Conservation (phyloP, 106 monocot genomes). For the Dendrobium catenatum region DNA sequence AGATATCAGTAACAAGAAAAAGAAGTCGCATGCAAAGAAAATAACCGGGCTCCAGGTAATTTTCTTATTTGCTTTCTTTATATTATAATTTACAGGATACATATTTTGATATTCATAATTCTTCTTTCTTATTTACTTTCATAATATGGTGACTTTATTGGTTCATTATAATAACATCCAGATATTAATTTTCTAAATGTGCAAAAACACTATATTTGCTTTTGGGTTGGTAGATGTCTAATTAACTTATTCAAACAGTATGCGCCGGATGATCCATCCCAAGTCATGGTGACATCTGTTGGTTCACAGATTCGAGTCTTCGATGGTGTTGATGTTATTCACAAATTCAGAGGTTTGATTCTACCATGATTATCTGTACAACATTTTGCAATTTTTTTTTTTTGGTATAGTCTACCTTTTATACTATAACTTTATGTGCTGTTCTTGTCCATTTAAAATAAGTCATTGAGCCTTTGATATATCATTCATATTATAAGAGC, state of each 20-base stretch:
- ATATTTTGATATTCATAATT: background rate
- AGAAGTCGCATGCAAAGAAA: slow-evolving; percentile 71
- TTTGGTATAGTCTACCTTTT: too few relatives aligned
- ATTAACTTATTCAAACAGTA: slow-evolving; percentile 46
- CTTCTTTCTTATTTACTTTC: background rate
- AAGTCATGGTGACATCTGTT: slow-evolving; percentile 80
- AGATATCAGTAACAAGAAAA: slow-evolving; percentile 66
- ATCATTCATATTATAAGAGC: too few relatives aligned
- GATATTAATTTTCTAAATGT: background rate
- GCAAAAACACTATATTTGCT: background rate
- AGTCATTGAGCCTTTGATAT: too few relatives aligned
- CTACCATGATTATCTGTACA: background rate
- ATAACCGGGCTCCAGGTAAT: slow-evolving; percentile 96
- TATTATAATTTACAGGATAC: background rate
- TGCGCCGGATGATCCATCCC: slow-evolving; percentile 70
- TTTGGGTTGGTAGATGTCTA: background rate
- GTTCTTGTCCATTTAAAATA: too few relatives aligned
- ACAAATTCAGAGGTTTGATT: slow-evolving; percentile 83
- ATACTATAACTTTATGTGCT: too few relatives aligned
- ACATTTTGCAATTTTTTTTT: too few relatives aligned
- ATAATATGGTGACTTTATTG: background rate
- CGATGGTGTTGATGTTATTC: slow-evolving; percentile 56
- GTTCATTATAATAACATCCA: too few relatives aligned
- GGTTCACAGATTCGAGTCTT: slow-evolving; percentile 89
- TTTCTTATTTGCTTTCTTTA: background rate